Evolutionary conservation across 2,329 filamentous ascomycete species (phyloP), one percentile per base, ranked within the genome.

Genomic region (Exserohilum rostratum): DNA sequence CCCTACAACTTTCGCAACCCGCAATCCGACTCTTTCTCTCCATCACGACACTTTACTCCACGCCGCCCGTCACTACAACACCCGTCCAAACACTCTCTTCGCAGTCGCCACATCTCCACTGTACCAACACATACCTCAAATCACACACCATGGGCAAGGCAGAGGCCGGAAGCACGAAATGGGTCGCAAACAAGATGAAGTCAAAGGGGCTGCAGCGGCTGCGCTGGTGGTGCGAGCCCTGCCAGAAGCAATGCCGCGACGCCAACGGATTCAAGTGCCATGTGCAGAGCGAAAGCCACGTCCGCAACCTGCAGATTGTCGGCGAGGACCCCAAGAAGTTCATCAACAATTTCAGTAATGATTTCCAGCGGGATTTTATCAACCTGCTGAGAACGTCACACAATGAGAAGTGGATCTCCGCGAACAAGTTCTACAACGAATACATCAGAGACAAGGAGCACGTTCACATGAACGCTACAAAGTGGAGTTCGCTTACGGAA

Each of bases 371-470:
- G 54, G 90, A 96, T 70, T 96, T 96, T 66, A 60, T 96, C 1
- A 81, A 86, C 53, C 80, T 95, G 2, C 81, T 99, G 6, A 84
- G 86, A 53, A 96, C 93, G 0, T 85, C 88, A 0, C 95, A 99
- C 68, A 91, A 92, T 59, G 92, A 96, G 76, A 99, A 99, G 76
- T 85, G 87, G 66, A 87, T 98, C 1, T 85, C 93, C 30, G 85
- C 93, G 46, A 99, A 99, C 70, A 87, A 90, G 58, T 98, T 98
- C 74, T 99, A 99, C 77, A 91, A 98, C 73, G 88, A 93, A 70
- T 95, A 96, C 68, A 97, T 98, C 64, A 83, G 86, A 13, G 89
- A 76, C 20, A 76, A 76, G 53, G 73, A 75, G 68, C 93, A 98
- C 72, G 80, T 95, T 7, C 95, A 98, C 72, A 92, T 98, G 90